phyloP scores from a whole-genome alignment of 2,329 filamentous ascomycete genomes.

The Botryotinia calthae region DNA sequence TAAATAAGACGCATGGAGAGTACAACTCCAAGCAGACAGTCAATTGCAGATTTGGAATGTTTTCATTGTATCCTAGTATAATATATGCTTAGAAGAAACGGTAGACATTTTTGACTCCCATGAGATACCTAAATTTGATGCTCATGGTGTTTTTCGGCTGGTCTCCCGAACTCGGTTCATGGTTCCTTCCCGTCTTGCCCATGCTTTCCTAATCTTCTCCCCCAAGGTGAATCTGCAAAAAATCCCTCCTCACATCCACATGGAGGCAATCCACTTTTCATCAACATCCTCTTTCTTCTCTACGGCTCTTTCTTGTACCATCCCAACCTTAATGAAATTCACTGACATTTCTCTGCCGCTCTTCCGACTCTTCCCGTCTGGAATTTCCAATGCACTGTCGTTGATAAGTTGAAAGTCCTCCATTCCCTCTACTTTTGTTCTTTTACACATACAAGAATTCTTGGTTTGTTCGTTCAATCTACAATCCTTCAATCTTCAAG shows the following conservation, averaged over 20 bases:
- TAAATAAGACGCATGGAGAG: background rate
- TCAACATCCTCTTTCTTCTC: constrained; percentile 9
- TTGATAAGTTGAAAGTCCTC: background rate
- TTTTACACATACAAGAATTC: background rate
- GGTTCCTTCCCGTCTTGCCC: background rate
- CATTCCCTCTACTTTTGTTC: constrained; percentile 1
- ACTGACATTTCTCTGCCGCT: background rate
- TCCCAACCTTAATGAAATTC: background rate
- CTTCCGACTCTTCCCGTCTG: background rate
- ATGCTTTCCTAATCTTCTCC: background rate
- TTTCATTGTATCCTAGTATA: background rate
- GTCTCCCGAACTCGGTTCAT: background rate
- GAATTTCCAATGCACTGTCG: background rate
- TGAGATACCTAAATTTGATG: background rate
- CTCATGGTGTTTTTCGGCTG: background rate
- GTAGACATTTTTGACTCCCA: background rate
- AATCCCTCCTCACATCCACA: background rate
- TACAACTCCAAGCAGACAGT: background rate
- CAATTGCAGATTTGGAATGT: background rate
- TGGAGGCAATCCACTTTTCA: background rate
- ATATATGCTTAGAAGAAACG: background rate
- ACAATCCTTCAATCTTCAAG: background rate
- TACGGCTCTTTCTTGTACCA: background rate
- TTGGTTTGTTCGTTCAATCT: constrained; percentile 2
- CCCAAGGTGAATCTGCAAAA: background rate